These are phyloP conservation scores for Ilyonectria mors-panacis DNA, from an alignment of 2,329 filamentous ascomycete species.

Conservation along the genomic window DNA sequence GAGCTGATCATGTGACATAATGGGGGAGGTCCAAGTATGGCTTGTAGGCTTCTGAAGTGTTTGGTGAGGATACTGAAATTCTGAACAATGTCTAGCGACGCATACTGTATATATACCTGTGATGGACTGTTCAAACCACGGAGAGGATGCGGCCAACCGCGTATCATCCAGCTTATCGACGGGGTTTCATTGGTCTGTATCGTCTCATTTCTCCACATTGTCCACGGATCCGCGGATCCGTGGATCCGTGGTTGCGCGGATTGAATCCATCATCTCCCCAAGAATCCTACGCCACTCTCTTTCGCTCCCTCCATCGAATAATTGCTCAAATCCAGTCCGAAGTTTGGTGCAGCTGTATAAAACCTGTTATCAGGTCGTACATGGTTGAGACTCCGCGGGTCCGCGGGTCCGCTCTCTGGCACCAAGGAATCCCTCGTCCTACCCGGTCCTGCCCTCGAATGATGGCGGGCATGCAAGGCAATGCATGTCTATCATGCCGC, in stretches of 20 bases:
- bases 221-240: constrained; percentile 3
- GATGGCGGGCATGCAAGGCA: background rate
- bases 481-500: constrained; percentile 6
- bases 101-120: background rate
- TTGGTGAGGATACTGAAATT: background rate
- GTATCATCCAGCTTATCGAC: no score
- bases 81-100: background rate
- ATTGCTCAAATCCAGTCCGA: background rate
- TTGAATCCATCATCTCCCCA: background rate
- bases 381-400: background rate
- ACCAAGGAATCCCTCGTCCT: background rate
- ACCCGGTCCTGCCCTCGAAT: background rate
- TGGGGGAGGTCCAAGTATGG: no score
- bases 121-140: background rate
- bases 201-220: background rate
- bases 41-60: background rate
- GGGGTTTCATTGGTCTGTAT: background rate
- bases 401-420: background rate
- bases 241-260: background rate
- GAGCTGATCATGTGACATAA: background rate
- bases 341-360: background rate
- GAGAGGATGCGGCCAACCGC: no score
- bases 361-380: no score
- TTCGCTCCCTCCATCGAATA: background rate
- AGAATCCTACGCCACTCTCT: background rate